phyloP scores from a whole-genome alignment of 345 rosid genomes.

The Euclidium syriacum region DNA sequence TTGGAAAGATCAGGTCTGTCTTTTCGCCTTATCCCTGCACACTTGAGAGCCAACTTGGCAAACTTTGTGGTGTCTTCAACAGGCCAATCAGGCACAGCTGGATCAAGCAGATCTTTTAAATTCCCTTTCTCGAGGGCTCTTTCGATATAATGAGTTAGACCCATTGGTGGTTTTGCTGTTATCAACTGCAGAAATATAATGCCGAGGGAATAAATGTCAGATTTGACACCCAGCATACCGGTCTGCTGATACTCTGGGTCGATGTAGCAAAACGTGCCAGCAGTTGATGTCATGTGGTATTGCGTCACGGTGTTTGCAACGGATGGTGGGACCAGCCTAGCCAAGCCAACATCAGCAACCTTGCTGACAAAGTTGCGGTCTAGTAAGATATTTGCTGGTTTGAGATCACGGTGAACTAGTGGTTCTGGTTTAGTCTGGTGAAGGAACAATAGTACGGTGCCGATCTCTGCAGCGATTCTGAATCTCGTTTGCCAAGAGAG shows the following conservation, averaged over 20 bases:
- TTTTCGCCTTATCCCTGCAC: slow-evolving; percentile 69
- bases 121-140: slow-evolving; percentile 56
- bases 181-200: slow-evolving; percentile 70
- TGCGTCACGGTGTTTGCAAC: slow-evolving; percentile 78
- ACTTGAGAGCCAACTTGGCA: slow-evolving; percentile 59
- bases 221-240: slow-evolving; percentile 81
- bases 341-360: slow-evolving; percentile 84
- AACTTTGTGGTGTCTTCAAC: slow-evolving; percentile 60
- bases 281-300: slow-evolving; percentile 79
- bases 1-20: slow-evolving; percentile 82
- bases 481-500: slow-evolving; percentile 86
- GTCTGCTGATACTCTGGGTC: slow-evolving; percentile 95
- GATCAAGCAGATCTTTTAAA: slow-evolving; percentile 57
- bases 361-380: slow-evolving; percentile 87
- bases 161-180: slow-evolving; percentile 77
- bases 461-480: slow-evolving; percentile 76
- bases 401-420: slow-evolving; percentile 82
- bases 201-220: slow-evolving; percentile 77
- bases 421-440: slow-evolving; percentile 95
- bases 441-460: slow-evolving; percentile 67
- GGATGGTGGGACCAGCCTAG: slow-evolving; percentile 80
- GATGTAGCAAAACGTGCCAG: slow-evolving; percentile 90
- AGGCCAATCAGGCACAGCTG: slow-evolving; percentile 66
- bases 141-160: slow-evolving; percentile 64
- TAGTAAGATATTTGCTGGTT: slow-evolving; percentile 78